Base-by-base conservation (phyloP, 139 green algal genomes). In the Zygnema circumcarinatum region DNA sequence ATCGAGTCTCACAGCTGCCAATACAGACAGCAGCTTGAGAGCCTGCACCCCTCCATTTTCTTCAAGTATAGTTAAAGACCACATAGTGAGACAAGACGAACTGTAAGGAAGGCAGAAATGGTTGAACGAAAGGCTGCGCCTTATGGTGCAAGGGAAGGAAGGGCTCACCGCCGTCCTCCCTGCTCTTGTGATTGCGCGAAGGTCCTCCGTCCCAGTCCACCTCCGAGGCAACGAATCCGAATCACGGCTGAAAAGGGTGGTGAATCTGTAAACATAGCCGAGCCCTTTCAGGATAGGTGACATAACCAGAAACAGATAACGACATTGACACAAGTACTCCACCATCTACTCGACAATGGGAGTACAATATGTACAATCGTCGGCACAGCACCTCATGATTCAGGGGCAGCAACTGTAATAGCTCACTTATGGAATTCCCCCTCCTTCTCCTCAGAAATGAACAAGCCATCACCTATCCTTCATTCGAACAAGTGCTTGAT, bases 191-290 rank as follows among this genome's bases (percentile, higher is more conserved):
- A 90, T 90, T 69, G 79, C 85, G 2, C 38, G 36, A 52, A 90
- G 80, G 85, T 88, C 79, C 2, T 90, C 85, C 0, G 32, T 81
- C 7, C 52, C 79, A 33, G 41, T 88, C 85, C 85, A 90, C 47
- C 33, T 36, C 11, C 85, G 54, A 2, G 85, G 85, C 85, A 90
- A 75, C 29, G 25, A 52, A 33, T 90, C 40, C 25, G 36, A 16
- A 68, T 90, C 85, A 36, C 47, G 79, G 1, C 32, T 38, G n/a
- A 90, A 90, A 47, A 88, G 25, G 1, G n/a, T 62, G 85, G 79
- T 89, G 53, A 90, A 90, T 41, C 85, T 90, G 85, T 38, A 20
- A 7, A 72, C 75, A 83, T 78, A 42, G 35, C 69, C 36, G 16
- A 16, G 16, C 47, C 47, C 47, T 62, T 62, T 62, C 47, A 62